phyloP scores from a whole-genome alignment of 306 rosid species.

The Prunus fruticosa region DNA sequence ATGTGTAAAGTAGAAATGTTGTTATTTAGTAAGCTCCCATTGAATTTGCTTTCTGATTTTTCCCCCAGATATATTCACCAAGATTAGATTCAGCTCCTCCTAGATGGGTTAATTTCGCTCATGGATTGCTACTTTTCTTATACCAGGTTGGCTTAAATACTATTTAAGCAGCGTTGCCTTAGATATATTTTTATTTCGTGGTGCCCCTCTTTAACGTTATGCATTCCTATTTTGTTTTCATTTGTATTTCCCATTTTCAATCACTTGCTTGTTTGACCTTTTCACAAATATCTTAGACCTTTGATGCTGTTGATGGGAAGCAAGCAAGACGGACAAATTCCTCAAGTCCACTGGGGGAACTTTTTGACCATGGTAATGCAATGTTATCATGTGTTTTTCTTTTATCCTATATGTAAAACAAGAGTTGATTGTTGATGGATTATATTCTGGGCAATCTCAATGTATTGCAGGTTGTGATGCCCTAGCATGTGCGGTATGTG shows the following conservation, averaged over 20 bases:
- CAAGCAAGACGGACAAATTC: conserved; percentile 98
- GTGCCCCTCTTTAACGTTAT: background rate
- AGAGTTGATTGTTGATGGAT: conserved; percentile 25
- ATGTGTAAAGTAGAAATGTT: background rate
- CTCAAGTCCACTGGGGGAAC: conserved; percentile 96
- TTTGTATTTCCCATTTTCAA: background rate
- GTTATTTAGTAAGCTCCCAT: background rate
- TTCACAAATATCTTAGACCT: conserved; percentile 51
- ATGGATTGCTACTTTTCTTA: conserved; percentile 86
- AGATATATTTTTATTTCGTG: background rate
- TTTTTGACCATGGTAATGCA: conserved; percentile 86
- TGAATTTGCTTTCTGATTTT: conserved; percentile 11
- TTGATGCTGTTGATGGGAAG: conserved; percentile 99
- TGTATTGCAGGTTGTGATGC: conserved; percentile 95
- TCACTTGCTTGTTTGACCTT: conserved; percentile 9
- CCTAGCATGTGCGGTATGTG: conserved; percentile 89
- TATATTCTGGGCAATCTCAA: conserved; percentile 17
- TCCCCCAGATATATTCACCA: conserved; percentile 75
- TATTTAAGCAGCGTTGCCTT: background rate
- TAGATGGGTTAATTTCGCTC: conserved; percentile 92
- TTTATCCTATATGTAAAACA: conserved; percentile 3
- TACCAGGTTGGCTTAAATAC: conserved; percentile 66
- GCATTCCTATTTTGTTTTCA: conserved; percentile 13
- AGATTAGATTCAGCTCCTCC: conserved; percentile 87
- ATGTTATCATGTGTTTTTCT: conserved; percentile 7